Evolutionary conservation across 768 basidiomycete species (phyloP), one percentile per base, ranked within the genome.

Genomic region (Leccinum uliginosum): DNA sequence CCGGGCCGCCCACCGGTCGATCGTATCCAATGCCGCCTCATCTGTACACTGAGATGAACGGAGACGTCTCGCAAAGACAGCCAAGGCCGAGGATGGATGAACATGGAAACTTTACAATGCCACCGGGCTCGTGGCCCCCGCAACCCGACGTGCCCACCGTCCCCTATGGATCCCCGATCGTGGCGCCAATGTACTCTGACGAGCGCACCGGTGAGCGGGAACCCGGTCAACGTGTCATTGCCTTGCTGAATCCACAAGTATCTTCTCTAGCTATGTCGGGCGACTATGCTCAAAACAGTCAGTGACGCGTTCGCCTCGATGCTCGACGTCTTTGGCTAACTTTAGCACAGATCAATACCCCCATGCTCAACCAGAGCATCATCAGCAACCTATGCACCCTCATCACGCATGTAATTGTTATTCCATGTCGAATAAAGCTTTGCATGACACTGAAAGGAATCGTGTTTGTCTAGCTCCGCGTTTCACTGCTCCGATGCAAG

Each of bases 391-490:
- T 48, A 60, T 70, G 40, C 61, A 65, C 35, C 61, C 65, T 12
- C 70, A 71, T 45, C 64, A 68, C 27, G 55, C 72, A 62, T 73
- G 72, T 73, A 69, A 64, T 62, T 71, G 65, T 65, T 55, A 54
- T n/a, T n/a, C n/a, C n/a, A n/a, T 64, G 63, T 61, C 48, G 45
- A 49, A 58, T 24, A 35, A 67, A 82, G 83, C 69, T 59, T 85
- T 76, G 72, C 84, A 85, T 73, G 55, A 60, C 50, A 63, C 75
- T 65, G 80, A 85, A 63, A 73, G 85, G 57, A 82, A 76, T 54
- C 83, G 83, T 65, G 68, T 84, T 68, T 83, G 83, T 62, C 61
- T 86, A 63, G 80, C 78, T 46, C 82, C 83, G 32, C 81, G 84
- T 46, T 79, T 71, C 47, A 71, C 74, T 27, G 65, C 67, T 15